Evolutionary conservation across 2,329 filamentous ascomycete genomes (phyloP), one percentile per base, ranked within the genome.

Genomic region (Conoideocrella luteorostrata): DNA sequence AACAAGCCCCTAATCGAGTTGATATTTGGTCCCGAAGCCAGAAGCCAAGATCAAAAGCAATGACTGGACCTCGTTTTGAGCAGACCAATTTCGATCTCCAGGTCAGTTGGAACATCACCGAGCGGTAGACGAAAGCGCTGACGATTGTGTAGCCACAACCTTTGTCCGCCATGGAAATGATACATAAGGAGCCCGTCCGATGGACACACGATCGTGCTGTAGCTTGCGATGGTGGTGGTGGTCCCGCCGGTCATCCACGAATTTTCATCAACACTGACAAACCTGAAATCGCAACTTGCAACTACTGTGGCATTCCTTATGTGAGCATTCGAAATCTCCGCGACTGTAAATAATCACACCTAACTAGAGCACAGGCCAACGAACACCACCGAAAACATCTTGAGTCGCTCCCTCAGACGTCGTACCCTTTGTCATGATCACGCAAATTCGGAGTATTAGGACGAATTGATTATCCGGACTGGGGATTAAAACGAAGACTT

Each of bases 221-320:
- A 41, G 82, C 82, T 35, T 98, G 93, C 63, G 90, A 97, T 59
- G 93, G 93, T 46, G 93, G 91, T 47, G 90, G 90, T 54, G 93
- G 91, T 36, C 84, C 90, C 24, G 72, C 87, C 44, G 93, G 93
- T 34, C 93, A 98, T 66, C 93, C 93, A 39, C 80, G 80, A 60
- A 85, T 98, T 69, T 98, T 89, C 66, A 98, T 98, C 78, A 98
- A 98, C 70, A 84, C 86, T 53, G 93, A 98, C 70, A 97, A 96
- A 76, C 87, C 93, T 34, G 83, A 97, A 73, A 95, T 98, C 58
- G 80, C 80, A 67, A 74, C 74, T 63, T 98, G 93, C 75, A 84
- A 78, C 60, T 98, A 98, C 73, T 98, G 93, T 64, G 93, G 93
- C 42, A 65, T 93, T 53, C 93, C 93, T 56, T 98, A 83, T 64